A percentile compares a stretch with the other conserved stretches of the same genome.
These are phyloP conservation scores for Hirschfeldia incana DNA, from an alignment of 345 rosid species.

Conservation along the genomic window DNA sequence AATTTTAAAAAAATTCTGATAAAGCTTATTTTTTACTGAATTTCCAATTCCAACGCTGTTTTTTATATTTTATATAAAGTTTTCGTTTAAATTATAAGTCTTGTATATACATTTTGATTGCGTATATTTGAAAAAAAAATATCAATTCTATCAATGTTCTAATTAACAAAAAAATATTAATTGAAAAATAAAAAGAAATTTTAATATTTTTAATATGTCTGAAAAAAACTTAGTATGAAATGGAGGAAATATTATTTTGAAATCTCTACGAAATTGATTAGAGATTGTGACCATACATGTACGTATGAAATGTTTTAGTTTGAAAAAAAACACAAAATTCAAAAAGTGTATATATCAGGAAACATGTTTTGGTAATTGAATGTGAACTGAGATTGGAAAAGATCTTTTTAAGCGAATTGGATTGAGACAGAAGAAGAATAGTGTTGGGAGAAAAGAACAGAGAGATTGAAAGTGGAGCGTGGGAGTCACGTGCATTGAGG, in stretches of 20 bases:
- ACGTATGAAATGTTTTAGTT: conserved; percentile 11
- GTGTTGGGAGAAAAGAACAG: not conserved
- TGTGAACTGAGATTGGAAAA: conserved; percentile 5
- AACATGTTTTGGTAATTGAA: not conserved
- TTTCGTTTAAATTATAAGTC: too few relatives aligned
- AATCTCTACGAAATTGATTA: not conserved
- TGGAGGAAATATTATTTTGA: not conserved
- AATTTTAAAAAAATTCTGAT: conserved; percentile 18
- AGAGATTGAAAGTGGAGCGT: conserved; percentile 17
- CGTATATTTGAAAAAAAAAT: not conserved
- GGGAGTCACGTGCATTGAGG: conserved; percentile 29
- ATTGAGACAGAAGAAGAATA: not conserved
- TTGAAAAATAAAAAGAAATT: not conserved
- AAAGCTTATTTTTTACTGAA: conserved; percentile 25
- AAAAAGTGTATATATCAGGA: not conserved
- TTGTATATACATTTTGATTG: not conserved
- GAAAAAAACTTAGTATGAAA: not conserved
- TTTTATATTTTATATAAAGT: not conserved
- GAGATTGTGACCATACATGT: conserved; percentile 1
- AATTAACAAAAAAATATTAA: not conserved
- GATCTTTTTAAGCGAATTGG: not conserved
- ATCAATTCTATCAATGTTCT: too few relatives aligned
- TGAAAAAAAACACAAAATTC: not conserved
- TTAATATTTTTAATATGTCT: not conserved
- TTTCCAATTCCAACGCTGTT: conserved; percentile 12